Percentiles rank a stretch among this genome's conserved stretches.
Conservation (phyloP, 75 land plant species). For the Sequoia sempervirens region DNA sequence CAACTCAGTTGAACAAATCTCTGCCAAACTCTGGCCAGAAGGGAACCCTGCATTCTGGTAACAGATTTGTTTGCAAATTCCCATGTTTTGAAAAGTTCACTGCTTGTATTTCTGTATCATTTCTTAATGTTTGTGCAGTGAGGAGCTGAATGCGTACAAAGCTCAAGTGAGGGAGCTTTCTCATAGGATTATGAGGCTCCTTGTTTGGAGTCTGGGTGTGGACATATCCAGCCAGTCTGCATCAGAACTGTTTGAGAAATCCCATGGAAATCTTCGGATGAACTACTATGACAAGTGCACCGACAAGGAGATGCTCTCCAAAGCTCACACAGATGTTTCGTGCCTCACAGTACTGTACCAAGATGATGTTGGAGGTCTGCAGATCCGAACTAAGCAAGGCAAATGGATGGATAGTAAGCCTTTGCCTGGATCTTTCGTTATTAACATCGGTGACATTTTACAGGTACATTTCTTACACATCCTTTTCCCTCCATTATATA, state of each 20-base stretch:
- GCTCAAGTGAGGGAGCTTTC: conserved; percentile 35
- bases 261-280: conserved; percentile 49
- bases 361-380: conserved; percentile 64
- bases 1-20: no score
- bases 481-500: no score
- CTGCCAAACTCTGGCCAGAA: not conserved
- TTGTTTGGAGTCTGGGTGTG: conserved; percentile 30
- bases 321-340: not conserved
- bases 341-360: not conserved
- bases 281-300: conserved; percentile 19
- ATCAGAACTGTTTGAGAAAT: conserved; percentile 25
- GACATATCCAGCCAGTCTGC: conserved; percentile 21
- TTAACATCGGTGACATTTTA: not conserved
- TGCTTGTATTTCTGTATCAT: not conserved
- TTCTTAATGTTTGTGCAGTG: conserved; percentile 11
- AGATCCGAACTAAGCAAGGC: conserved; percentile 8
- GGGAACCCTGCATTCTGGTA: not conserved
- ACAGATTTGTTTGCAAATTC: not conserved
- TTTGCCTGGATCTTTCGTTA: not conserved
- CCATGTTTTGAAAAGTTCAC: no score
- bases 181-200: conserved; percentile 19
- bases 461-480: not conserved
- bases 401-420: not conserved
- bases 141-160: conserved; percentile 33
- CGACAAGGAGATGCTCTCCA: not conserved